These are phyloP conservation scores for Apophysomyces variabilis DNA, from an alignment of 371 early-diverging fungal genomes.

Conservation along the genomic window DNA sequence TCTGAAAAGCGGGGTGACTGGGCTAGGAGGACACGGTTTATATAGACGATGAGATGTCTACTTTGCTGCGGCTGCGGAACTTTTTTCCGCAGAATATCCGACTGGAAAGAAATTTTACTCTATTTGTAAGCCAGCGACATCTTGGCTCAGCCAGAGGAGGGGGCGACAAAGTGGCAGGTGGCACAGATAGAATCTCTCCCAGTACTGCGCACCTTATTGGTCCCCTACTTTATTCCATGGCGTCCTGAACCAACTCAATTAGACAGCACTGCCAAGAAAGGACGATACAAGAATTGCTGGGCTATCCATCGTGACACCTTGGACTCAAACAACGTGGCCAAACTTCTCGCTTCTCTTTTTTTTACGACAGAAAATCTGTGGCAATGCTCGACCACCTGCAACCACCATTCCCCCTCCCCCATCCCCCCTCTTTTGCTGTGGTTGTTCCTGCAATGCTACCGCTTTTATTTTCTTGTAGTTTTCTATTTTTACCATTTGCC, in stretches of 20 bases:
- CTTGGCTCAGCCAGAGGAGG: background rate
- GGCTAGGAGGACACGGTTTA: background rate
- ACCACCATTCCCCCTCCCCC: too few species aligned
- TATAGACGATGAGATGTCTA: background rate
- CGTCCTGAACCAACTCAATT: background rate
- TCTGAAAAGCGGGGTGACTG: background rate
- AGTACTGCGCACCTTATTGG: background rate
- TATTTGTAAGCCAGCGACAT: background rate
- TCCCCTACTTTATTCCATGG: background rate
- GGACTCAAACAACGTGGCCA: background rate
- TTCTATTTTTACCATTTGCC: slow-evolving; percentile 23
- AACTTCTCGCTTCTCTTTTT: background rate
- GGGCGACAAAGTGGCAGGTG: slow-evolving; percentile 2
- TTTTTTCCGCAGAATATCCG: slow-evolving; percentile 1
- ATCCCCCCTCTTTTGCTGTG: too few species aligned
- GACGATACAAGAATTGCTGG: background rate
- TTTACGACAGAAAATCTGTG: background rate
- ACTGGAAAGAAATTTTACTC: slow-evolving; percentile 7
- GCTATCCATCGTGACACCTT: background rate
- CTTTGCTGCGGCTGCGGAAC: slow-evolving; percentile 5
- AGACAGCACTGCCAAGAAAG: slow-evolving; percentile 2
- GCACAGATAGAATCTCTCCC: background rate
- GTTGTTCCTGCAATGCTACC: background rate
- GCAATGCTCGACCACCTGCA: background rate
- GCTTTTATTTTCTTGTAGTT: background rate